Evolutionary conservation across 305 asterid genomes (phyloP).

Genomic region (Fraxinus dipetala): DNA sequence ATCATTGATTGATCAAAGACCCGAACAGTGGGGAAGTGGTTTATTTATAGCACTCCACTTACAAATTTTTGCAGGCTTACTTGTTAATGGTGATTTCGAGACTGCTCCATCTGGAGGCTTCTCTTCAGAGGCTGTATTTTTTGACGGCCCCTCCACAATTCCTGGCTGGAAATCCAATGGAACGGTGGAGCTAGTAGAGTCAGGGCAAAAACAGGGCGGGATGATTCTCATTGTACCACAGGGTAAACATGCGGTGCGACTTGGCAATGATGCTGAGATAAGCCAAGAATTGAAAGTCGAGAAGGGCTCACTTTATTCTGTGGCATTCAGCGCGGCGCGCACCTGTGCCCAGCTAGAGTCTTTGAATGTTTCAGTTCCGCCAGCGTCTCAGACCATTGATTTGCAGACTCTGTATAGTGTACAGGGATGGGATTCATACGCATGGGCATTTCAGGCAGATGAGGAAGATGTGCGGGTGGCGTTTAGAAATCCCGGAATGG

Average conservation of each 20-base stretch:
- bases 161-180: conserved; percentile 83
- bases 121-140: conserved; percentile 36
- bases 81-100: conserved; percentile 87
- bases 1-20: not conserved
- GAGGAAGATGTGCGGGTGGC: conserved; percentile 53
- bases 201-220: conserved; percentile 89
- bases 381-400: conserved; percentile 77
- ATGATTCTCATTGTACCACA: conserved; percentile 89
- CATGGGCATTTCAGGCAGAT: conserved; percentile 77
- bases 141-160: conserved; percentile 49
- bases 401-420: conserved; percentile 81
- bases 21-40: not conserved
- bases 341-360: conserved; percentile 96
- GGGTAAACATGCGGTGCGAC: conserved; percentile 72
- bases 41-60: not conserved
- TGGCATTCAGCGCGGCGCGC: conserved; percentile 93
- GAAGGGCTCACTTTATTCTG: conserved; percentile 69
- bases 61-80: conserved; percentile 44
- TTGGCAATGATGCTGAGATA: conserved; percentile 88
- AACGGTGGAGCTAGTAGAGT: conserved; percentile 72
- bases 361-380: conserved; percentile 74
- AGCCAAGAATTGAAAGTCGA: conserved; percentile 70
- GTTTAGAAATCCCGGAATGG: conserved; percentile 86
- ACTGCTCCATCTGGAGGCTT: conserved; percentile 73
- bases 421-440: conserved; percentile 89